Conservation (phyloP, 1,139 yeast genomes). For the Geotrichum histeridarum region DNA sequence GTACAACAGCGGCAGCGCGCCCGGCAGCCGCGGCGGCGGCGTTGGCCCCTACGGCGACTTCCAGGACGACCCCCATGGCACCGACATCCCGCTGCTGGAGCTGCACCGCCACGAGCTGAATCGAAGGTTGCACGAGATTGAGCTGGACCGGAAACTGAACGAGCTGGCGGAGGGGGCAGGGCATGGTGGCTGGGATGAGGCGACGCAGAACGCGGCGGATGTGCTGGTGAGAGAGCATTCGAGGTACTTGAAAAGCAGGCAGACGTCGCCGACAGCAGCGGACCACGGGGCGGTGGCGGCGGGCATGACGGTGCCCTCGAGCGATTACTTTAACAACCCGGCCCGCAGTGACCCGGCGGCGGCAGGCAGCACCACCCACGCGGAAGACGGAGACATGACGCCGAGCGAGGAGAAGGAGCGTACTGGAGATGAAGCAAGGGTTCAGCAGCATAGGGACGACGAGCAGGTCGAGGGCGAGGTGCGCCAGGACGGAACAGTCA, state of each 20-base stretch:
- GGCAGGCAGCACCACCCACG: background rate
- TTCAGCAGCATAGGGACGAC: background rate
- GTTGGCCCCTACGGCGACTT: constrained; percentile 13
- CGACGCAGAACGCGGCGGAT: background rate
- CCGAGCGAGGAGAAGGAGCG: background rate
- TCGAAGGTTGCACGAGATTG: constrained; percentile 25
- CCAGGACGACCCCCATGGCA: background rate
- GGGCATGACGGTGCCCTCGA: constrained; percentile 9
- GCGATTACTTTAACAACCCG: constrained; percentile 1
- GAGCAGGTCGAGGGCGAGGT: background rate
- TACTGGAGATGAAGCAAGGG: background rate
- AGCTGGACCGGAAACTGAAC: constrained; percentile 26
- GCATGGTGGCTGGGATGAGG: background rate
- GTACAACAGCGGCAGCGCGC: constrained; percentile 3
- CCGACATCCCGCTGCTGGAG: constrained; percentile 29
- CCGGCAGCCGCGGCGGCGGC: background rate
- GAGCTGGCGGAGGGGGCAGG: constrained; percentile 6
- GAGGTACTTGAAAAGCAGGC: constrained; percentile 1
- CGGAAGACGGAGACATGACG: background rate
- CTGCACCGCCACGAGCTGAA: constrained; percentile 25
- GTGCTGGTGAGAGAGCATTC: constrained; percentile 18
- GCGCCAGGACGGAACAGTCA: constrained; percentile 1
- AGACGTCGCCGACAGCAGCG: constrained; percentile 8
- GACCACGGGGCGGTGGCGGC: background rate
- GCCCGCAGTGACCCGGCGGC: background rate